Conservation (phyloP, 2,329 filamentous ascomycete species). For the Venturia nashicola region DNA sequence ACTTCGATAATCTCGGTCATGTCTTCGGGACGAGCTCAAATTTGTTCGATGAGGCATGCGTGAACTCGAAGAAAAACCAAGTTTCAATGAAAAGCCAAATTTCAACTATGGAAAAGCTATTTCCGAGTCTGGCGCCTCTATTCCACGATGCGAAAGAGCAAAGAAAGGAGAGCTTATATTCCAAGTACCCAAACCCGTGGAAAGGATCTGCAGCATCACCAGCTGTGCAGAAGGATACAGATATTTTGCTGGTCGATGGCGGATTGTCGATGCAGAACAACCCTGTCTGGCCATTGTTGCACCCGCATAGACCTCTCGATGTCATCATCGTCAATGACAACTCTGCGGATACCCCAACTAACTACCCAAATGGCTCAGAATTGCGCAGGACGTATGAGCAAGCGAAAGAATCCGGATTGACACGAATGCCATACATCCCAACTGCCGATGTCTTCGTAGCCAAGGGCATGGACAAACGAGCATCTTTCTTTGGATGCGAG, state of each 20-base stretch:
- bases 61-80: constrained; percentile 6
- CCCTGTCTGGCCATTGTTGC: constrained; percentile 40
- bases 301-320: constrained; percentile 41
- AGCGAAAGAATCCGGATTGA: constrained; percentile 37
- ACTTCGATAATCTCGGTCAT: constrained; percentile 38
- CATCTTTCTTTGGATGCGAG: constrained; percentile 53
- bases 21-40: constrained; percentile 32
- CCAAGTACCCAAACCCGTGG: constrained; percentile 51
- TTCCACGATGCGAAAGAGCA: constrained; percentile 14
- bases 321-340: constrained; percentile 55
- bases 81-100: constrained; percentile 12
- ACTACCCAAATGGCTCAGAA: constrained; percentile 50
- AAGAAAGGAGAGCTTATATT: constrained; percentile 26
- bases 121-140: constrained; percentile 17
- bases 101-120: constrained; percentile 13
- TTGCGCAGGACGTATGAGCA: constrained; percentile 47
- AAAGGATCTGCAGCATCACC: constrained; percentile 35
- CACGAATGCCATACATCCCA: constrained; percentile 47
- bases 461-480: constrained; percentile 46
- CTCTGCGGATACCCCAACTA: constrained; percentile 44
- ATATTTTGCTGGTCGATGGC: constrained; percentile 39
- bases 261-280: constrained; percentile 38
- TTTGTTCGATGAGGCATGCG: constrained; percentile 27
- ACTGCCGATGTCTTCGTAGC: constrained; percentile 43
- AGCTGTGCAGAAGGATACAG: constrained; percentile 21